Evolutionary conservation across 139 green algal genomes (phyloP), one percentile per base, ranked within the genome.

Genomic region (Yamagishiella unicocca): DNA sequence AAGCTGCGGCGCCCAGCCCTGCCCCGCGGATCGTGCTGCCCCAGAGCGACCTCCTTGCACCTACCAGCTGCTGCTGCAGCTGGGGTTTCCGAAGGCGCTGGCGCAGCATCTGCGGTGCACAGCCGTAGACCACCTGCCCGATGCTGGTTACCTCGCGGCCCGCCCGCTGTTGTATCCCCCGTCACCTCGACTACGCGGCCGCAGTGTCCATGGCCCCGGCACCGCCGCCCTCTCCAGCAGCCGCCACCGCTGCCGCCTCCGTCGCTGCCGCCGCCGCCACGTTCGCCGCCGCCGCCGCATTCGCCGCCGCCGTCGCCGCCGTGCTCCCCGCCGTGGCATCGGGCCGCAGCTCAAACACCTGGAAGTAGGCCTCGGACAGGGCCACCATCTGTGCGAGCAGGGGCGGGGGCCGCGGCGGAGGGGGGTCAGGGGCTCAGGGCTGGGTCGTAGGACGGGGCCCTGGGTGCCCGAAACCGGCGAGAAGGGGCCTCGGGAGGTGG

Each of bases 361-460:
- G 97, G 83, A 99, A 91, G 93, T 98, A 99, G 4, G 96, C 92
- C 86, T 99, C 97, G 12, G 4, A 96, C 4, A 99, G 93, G 8
- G 93, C 96, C 64, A 99, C 97, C 92, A 98, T 96, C 87, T 87
- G 66, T 5, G 54, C 19, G 4, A 5, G 72, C 38, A 6, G 40
- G 37, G 19, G 37, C 35, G 50, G 62, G 62, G 38, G 62, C 14
- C 22, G 29, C 4, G 67, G 33, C 8, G 35, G 8, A 35, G 35
- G 10, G 38, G 42, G 43, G 43, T 55, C 12, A 50, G 33, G 67
- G 3, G 67, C 27, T 67, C 9, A 67, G 22, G 58, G 22, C 19
- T 67, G n/a, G n/a, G n/a, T n/a, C n/a, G n/a, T n/a, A n/a, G n/a
- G n/a, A n/a, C n/a, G n/a, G n/a, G n/a, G n/a, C n/a, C n/a, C n/a